These are phyloP conservation scores for Penicillium sp. DNA, from an alignment of 2,329 filamentous ascomycete species.

Conservation along the genomic window DNA sequence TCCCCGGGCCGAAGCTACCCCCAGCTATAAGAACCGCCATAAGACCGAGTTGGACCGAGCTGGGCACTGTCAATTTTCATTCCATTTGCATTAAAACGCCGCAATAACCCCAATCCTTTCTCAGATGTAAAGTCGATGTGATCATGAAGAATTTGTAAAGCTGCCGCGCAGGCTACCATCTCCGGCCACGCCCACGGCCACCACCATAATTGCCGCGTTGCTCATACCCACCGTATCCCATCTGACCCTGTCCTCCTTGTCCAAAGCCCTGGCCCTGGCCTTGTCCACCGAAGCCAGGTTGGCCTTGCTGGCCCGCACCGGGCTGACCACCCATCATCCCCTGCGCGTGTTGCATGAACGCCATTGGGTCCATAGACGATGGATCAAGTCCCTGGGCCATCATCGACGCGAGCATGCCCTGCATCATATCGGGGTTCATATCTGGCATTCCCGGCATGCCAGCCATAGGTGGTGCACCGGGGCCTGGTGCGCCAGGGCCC, in stretches of 20 bases:
- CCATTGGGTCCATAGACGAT: slow-evolving; percentile 59
- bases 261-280: slow-evolving; percentile 42
- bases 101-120: slow-evolving; percentile 22
- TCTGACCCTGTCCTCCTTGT: slow-evolving; percentile 49
- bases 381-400: slow-evolving; percentile 61
- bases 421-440: slow-evolving; percentile 63
- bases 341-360: slow-evolving; percentile 61
- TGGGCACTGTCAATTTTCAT: slow-evolving; percentile 19
- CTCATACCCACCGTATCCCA: slow-evolving; percentile 51
- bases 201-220: slow-evolving; percentile 48
- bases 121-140: slow-evolving; percentile 9
- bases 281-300: slow-evolving; percentile 44
- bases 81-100: slow-evolving; percentile 31
- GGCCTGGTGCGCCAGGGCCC: slow-evolving; percentile 38
- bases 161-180: slow-evolving; percentile 40
- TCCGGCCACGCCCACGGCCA: slow-evolving; percentile 48
- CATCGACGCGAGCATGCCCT: slow-evolving; percentile 63
- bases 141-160: slow-evolving; percentile 19
- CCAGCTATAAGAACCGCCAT: not conserved
- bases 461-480: slow-evolving; percentile 43
- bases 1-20: slow-evolving; percentile 7
- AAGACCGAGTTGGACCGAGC: not conserved
- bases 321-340: slow-evolving; percentile 55
- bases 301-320: slow-evolving; percentile 45
- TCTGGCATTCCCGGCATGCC: slow-evolving; percentile 55